phyloP scores from a whole-genome alignment of 2,329 filamentous ascomycete genomes.

The Cadophora sp. region DNA sequence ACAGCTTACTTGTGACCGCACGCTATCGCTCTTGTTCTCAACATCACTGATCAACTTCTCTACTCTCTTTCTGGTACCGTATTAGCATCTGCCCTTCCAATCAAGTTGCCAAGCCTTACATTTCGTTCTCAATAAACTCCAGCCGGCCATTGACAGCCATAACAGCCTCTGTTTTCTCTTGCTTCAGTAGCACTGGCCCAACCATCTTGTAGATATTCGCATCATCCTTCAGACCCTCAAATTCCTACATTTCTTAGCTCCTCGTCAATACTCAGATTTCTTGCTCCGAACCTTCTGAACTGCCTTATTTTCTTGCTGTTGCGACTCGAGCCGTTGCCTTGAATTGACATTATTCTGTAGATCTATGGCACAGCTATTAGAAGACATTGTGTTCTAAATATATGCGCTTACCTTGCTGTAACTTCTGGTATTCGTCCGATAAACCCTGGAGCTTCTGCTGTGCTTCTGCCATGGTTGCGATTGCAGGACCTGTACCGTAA shows the following conservation, averaged over 20 bases:
- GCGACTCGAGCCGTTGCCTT: slow-evolving; percentile 90
- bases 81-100: slow-evolving; percentile 22
- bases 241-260: slow-evolving; percentile 66
- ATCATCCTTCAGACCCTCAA: slow-evolving; percentile 76
- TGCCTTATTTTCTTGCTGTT: slow-evolving; percentile 89
- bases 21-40: slow-evolving; percentile 68
- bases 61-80: slow-evolving; percentile 61
- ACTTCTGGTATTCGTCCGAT: slow-evolving; percentile 84
- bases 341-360: slow-evolving; percentile 78
- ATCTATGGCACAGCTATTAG: slow-evolving; percentile 59
- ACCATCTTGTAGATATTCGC: slow-evolving; percentile 96
- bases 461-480: slow-evolving; percentile 67
- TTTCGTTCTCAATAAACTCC: slow-evolving; percentile 92
- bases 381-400: neutral
- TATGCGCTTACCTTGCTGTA: slow-evolving; percentile 73
- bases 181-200: slow-evolving; percentile 91
- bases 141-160: slow-evolving; percentile 89
- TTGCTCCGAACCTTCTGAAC: slow-evolving; percentile 74
- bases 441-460: slow-evolving; percentile 82
- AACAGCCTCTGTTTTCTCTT: slow-evolving; percentile 88
- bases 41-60: slow-evolving; percentile 70
- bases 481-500: neutral
- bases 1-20: slow-evolving; percentile 65
- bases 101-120: slow-evolving; percentile 62
- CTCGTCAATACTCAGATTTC: neutral